These are phyloP conservation scores for Gentiana straminea DNA, from an alignment of 257 asterid species.

Conservation along the genomic window DNA sequence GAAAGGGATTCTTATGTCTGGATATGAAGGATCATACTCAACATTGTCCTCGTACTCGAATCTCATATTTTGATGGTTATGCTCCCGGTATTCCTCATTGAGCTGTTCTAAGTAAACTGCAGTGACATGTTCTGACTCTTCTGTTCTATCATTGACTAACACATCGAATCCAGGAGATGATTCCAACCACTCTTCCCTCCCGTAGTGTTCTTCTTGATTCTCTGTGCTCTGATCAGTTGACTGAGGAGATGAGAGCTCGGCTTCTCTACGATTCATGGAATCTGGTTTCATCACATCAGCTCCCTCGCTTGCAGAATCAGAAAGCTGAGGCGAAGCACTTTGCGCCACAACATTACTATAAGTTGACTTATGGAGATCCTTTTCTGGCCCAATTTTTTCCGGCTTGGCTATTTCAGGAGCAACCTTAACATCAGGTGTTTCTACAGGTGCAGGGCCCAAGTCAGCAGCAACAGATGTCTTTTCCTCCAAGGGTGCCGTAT, in stretches of 20 bases:
- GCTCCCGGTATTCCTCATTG: constrained; percentile 16
- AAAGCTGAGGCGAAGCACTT: constrained; percentile 10
- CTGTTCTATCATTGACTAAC: constrained; percentile 23
- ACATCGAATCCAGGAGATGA: constrained; percentile 38
- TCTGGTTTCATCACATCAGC: constrained; percentile 18
- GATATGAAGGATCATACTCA: constrained; percentile 21
- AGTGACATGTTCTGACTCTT: constrained; percentile 18
- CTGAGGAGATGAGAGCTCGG: constrained; percentile 8
- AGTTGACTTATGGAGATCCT: neutral
- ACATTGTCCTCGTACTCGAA: constrained; percentile 17
- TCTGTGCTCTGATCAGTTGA: constrained; percentile 20
- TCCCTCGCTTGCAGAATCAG: constrained; percentile 20
- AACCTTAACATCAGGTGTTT: constrained; percentile 7
- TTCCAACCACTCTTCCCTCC: constrained; percentile 27
- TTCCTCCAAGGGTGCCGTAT: constrained; percentile 11
- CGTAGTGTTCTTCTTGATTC: constrained; percentile 10
- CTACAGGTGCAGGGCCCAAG: constrained; percentile 13
- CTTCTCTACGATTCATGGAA: constrained; percentile 12
- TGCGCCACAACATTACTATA: constrained; percentile 5
- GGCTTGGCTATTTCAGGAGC: constrained; percentile 7
- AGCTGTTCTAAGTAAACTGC: constrained; percentile 11
- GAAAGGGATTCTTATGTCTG: constrained; percentile 9
- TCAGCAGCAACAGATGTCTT: constrained; percentile 20
- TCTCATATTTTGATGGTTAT: constrained; percentile 9
- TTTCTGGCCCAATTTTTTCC: constrained; percentile 8